Base-by-base conservation (phyloP, 2,329 filamentous ascomycete species). In the Penicillium griseofulvum region DNA sequence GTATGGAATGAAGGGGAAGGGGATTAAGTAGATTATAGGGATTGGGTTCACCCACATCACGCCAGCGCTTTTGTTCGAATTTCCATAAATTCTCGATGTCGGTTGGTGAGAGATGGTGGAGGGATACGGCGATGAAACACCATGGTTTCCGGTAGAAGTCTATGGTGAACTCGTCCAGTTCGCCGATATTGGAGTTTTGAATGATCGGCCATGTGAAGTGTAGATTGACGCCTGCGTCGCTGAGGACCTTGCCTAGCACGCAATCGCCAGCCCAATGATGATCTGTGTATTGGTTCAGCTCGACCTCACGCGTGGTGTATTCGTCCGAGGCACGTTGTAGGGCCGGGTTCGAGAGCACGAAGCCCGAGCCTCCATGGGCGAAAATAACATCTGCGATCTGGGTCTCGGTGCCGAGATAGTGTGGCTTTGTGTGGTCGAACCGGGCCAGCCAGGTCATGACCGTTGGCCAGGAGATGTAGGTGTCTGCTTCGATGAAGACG, bases 401-500 rank as follows among this genome's bases (percentile, higher is more conserved):
- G 60, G 80, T 81, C 59, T 81, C 78, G 31, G 80, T 81, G 37
- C 81, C 83, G 31, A 83, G 74, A 63, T 84, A 85, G 44, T 74
- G 69, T 5, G 79, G 78, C 55, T 80, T 66, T 2, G 65, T 67
- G 3, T 78, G 60, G 64, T 85, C 78, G 58, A 81, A 78, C 22
- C 76, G 71, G 17, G 72, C 71, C 22, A 86, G 73, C 81, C 81
- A 85, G 24, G 75, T 69, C 16, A 83, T 63, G 38, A 85, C 61
- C 31, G 81, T 82, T 33, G 76, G 70, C 74, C 82, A 82, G 10
- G 82, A 72, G 38, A 84, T 67, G 59, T 82, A 85, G 0, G 82
- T 84, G 63, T 86, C 83, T 0, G 81, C 78, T 60, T 85, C 83
- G 44, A 83, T 78, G 65, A 86, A 86, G 52, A 83, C 71, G 57